Evolutionary conservation across 2,329 filamentous ascomycete genomes (phyloP).

Genomic region (Fusarium kyushuense): DNA sequence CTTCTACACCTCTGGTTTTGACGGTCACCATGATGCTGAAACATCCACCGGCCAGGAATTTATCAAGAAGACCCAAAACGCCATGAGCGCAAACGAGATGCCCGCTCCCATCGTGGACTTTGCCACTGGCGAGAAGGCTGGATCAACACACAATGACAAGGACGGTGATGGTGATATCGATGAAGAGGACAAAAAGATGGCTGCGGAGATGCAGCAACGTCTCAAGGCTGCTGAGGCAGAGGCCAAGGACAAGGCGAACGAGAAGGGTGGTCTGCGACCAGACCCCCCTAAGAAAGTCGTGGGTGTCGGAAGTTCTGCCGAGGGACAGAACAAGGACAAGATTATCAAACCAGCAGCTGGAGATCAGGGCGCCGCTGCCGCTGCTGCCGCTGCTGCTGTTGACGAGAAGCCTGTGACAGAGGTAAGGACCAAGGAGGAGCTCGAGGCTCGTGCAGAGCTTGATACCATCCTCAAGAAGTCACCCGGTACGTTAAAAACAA

Average conservation of each 20-base stretch:
- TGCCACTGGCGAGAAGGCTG: slow-evolving; percentile 54
- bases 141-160: slow-evolving; percentile 59
- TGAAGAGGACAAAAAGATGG: slow-evolving; percentile 66
- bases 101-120: slow-evolving; percentile 57
- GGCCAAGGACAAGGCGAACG: slow-evolving; percentile 75
- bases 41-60: slow-evolving; percentile 63
- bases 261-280: slow-evolving; percentile 72
- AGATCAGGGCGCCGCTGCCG: slow-evolving; percentile 34
- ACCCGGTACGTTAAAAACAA: slow-evolving; percentile 71
- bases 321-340: slow-evolving; percentile 58
- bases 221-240: slow-evolving; percentile 76
- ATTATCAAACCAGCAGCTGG: slow-evolving; percentile 55
- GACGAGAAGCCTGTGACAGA: slow-evolving; percentile 60
- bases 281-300: slow-evolving; percentile 69
- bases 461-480: slow-evolving; percentile 84
- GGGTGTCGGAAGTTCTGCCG: slow-evolving; percentile 69
- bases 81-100: slow-evolving; percentile 57
- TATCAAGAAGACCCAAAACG: slow-evolving; percentile 70
- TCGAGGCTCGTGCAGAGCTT: slow-evolving; percentile 76
- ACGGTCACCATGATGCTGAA: slow-evolving; percentile 63
- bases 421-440: slow-evolving; percentile 69
- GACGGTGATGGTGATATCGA: slow-evolving; percentile 68
- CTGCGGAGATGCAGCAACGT: slow-evolving; percentile 66
- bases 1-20: slow-evolving; percentile 76
- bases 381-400: slow-evolving; percentile 12